phyloP scores from a whole-genome alignment of 2,329 filamentous ascomycete genomes.

The Daldinia eschscholtzii region DNA sequence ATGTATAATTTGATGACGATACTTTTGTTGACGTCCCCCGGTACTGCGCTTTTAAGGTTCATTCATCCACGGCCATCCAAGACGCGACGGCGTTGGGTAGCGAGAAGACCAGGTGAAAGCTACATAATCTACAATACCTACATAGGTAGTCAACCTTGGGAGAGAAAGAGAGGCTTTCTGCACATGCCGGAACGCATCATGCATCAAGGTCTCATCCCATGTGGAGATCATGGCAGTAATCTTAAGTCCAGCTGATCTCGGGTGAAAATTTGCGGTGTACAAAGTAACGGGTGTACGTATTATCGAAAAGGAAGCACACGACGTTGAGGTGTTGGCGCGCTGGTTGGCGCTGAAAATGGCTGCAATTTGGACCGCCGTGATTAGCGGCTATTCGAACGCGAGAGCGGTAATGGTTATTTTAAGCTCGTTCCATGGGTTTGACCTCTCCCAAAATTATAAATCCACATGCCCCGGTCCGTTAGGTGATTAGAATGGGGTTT shows the following conservation, averaged over 20 bases:
- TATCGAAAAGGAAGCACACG: conserved; percentile 31
- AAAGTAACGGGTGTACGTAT: conserved; percentile 26
- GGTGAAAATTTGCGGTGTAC: conserved; percentile 44
- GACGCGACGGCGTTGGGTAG: conserved; percentile 40
- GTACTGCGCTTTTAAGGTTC: conserved; percentile 32
- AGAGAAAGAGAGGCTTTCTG: conserved; percentile 44
- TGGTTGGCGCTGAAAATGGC: conserved; percentile 29
- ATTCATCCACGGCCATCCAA: conserved; percentile 42
- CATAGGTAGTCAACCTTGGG: conserved; percentile 38
- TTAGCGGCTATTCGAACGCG: conserved; percentile 15
- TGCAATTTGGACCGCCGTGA: conserved; percentile 25
- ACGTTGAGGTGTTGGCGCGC: conserved; percentile 22
- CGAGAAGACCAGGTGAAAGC: conserved; percentile 37
- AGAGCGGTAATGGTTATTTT: conserved; percentile 26
- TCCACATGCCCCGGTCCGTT: conserved; percentile 17
- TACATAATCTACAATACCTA: neutral
- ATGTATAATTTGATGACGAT: conserved; percentile 28
- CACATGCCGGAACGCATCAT: conserved; percentile 47
- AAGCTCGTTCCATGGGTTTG: conserved; percentile 20
- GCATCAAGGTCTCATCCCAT: conserved; percentile 47
- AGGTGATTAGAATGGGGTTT: conserved; percentile 17
- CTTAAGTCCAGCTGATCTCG: conserved; percentile 47
- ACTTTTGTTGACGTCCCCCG: conserved; percentile 24
- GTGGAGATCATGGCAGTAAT: conserved; percentile 50
- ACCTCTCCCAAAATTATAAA: conserved; percentile 22